Base-by-base conservation (phyloP, 495 filamentous ascomycete genomes). In the Astrothelium macrocarpum region DNA sequence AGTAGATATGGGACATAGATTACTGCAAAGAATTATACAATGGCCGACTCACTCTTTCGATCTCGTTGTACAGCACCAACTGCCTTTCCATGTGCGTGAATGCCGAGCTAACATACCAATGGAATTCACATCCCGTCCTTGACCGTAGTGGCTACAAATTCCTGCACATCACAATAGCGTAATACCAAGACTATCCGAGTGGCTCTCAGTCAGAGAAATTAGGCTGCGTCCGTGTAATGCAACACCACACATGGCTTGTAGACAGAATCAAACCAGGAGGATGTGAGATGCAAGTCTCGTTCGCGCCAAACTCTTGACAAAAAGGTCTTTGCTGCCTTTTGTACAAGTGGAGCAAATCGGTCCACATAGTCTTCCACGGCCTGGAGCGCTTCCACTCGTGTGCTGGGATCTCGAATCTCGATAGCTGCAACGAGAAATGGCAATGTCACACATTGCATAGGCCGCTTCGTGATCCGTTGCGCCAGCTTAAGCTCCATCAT, bases 401-500 rank as follows among this genome's bases (percentile, higher is more conserved):
- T 56, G 7, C 20, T 56, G 49, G 20, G 25, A 29, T 61, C 62
- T 42, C 63, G 63, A 58, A 70, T 31, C 36, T 70, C 68, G 39
- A 70, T 60, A 60, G 65, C 66, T 60, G 68, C 68, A 59, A 68
- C 56, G 7, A 70, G 43, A 42, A 70, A 65, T 43, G 68, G 66
- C 32, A 70, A n/a, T 12, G 66, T 67, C 31, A 66, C 64, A 59
- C 43, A 70, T 32, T 66, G 65, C 26, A 68, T 61, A 25, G 66
- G 64, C 32, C 53, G 61, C 60, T 71, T 68, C 39, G 69, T 69
- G 39, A 69, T 59, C 28, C 28, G 32, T 12, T 29, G 45, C 42
- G 69, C 63, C 28, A 71, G 34, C 23, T 71, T 67, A 60, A 71
- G 64, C 45, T 71, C 66, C 46, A 61, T 67, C 64, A 69, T 64